Evolutionary conservation across 2,329 filamentous ascomycete species (phyloP).

Genomic region (Penicillium glabrum): DNA sequence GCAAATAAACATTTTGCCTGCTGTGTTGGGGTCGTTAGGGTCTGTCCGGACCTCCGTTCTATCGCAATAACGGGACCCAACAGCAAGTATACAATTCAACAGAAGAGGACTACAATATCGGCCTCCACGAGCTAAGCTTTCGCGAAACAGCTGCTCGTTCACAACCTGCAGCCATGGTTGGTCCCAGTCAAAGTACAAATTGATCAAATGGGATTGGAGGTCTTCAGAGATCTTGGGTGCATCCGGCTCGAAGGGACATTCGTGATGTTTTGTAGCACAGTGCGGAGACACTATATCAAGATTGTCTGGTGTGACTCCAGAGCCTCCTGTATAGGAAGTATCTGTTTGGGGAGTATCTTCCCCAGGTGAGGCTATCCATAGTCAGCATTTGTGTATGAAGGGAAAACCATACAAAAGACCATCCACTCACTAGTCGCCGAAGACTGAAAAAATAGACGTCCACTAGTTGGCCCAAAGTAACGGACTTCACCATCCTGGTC

Average conservation of each 20-base stretch:
- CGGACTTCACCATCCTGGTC: conserved; percentile 36
- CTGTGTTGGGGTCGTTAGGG: conserved; percentile 33
- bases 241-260: background rate
- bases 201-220: conserved; percentile 31
- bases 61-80: conserved; percentile 37
- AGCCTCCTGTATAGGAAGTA: background rate
- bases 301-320: background rate
- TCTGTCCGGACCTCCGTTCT: conserved; percentile 30
- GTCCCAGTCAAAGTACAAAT: conserved; percentile 40
- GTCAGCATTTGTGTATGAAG: background rate
- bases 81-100: conserved; percentile 36
- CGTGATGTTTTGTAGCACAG: background rate
- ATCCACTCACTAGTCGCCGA: conserved; percentile 9
- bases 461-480: conserved; percentile 41
- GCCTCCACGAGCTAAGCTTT: conserved; percentile 25
- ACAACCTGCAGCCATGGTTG: conserved; percentile 39
- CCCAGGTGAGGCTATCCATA: conserved; percentile 4
- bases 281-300: background rate
- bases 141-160: conserved; percentile 36
- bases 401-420: background rate
- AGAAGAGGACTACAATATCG: conserved; percentile 34
- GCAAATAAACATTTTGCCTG: conserved; percentile 33
- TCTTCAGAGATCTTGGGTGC: conserved; percentile 14
- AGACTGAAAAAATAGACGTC: conserved; percentile 32
- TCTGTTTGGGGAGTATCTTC: conserved; percentile 9